phyloP scores from a whole-genome alignment of 148 eudicot species.

The Dysphania ambrosioides region DNA sequence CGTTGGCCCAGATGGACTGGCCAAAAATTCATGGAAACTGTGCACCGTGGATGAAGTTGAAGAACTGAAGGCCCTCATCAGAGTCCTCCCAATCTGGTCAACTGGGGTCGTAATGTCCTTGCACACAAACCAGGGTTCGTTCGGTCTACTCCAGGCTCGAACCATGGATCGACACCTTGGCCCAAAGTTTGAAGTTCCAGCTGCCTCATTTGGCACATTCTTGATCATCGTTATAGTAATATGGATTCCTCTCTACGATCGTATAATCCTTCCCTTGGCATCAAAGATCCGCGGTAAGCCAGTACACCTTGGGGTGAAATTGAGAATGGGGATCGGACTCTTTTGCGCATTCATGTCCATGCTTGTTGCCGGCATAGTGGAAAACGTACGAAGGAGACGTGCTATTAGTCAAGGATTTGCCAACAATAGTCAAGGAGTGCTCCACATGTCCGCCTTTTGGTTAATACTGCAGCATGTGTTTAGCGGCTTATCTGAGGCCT shows the following conservation, averaged over 20 bases:
- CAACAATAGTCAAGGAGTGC: constrained; percentile 31
- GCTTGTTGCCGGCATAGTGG: constrained; percentile 58
- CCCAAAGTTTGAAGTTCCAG: constrained; percentile 47
- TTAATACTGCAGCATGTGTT: constrained; percentile 47
- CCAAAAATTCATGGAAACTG: constrained; percentile 51
- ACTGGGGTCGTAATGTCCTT: constrained; percentile 59
- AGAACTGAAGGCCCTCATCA: constrained; percentile 62
- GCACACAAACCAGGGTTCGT: constrained; percentile 48
- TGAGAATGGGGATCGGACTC: constrained; percentile 75
- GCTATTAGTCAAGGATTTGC: constrained; percentile 42
- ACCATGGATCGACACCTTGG: constrained; percentile 73
- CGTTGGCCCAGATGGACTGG: constrained; percentile 38
- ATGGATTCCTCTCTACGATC: constrained; percentile 70
- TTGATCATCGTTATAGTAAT: constrained; percentile 43
- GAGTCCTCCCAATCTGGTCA: constrained; percentile 74
- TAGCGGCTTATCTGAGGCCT: constrained; percentile 76
- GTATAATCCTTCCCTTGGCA: constrained; percentile 60
- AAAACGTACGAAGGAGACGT: constrained; percentile 42
- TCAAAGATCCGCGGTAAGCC: constrained; percentile 57
- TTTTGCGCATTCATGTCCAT: constrained; percentile 48
- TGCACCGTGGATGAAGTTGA: constrained; percentile 72
- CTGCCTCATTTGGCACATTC: constrained; percentile 69
- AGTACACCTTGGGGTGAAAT: constrained; percentile 44
- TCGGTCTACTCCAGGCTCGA: constrained; percentile 53
- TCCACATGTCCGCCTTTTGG: constrained; percentile 78